Evolutionary conservation across 345 rosid genomes (phyloP).

Genomic region (Murraya paniculata): DNA sequence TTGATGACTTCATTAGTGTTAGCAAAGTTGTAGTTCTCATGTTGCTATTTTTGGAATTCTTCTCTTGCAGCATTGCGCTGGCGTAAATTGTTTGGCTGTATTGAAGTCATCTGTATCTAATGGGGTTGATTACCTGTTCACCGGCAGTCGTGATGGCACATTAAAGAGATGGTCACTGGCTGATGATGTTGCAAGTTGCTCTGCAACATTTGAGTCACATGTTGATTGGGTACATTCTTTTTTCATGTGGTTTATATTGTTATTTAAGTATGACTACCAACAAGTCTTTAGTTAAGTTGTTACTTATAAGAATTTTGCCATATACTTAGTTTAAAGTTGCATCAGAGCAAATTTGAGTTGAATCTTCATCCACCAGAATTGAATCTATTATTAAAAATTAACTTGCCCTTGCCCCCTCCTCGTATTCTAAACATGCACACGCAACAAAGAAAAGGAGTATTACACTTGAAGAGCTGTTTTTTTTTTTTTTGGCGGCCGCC

Average conservation of each 20-base stretch:
- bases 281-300: not conserved
- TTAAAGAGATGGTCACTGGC: slow-evolving; percentile 89
- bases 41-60: slow-evolving; percentile 20
- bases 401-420: not conserved
- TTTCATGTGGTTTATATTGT: slow-evolving; percentile 8
- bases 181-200: slow-evolving; percentile 65
- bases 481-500: too few species aligned
- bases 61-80: slow-evolving; percentile 89
- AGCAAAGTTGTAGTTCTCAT: slow-evolving; percentile 8
- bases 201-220: slow-evolving; percentile 98
- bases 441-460: not conserved
- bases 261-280: not conserved
- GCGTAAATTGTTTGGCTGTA: slow-evolving; percentile 82
- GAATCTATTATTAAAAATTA: not conserved
- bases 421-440: not conserved
- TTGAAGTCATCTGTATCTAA: slow-evolving; percentile 55
- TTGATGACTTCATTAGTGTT: not conserved
- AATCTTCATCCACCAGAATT: not conserved
- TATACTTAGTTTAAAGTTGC: not conserved
- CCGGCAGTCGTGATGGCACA: slow-evolving; percentile 99
- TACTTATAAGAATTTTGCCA: not conserved
- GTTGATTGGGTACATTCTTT: slow-evolving; percentile 85
- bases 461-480: not conserved
- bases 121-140: slow-evolving; percentile 62
- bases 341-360: not conserved